Conservation (phyloP, 1,139 yeast species). For the Candida sp. region DNA sequence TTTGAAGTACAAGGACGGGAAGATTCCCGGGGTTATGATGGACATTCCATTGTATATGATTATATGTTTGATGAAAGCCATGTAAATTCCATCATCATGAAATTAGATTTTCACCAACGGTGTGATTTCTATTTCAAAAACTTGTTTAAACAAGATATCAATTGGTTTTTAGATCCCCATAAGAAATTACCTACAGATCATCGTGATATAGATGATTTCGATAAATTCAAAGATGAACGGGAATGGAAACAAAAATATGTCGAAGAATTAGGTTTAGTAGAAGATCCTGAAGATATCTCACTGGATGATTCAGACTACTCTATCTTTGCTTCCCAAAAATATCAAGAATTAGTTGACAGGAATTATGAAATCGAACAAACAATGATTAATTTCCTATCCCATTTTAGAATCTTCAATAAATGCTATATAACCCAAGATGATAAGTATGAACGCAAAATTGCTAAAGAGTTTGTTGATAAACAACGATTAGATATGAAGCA, state of each 20-base stretch:
- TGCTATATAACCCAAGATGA: constrained; percentile 34
- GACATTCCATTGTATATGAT: constrained; percentile 10
- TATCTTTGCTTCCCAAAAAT: constrained; percentile 12
- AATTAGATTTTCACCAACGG: constrained; percentile 17
- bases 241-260: constrained; percentile 16
- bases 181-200: constrained; percentile 18
- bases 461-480: constrained; percentile 9
- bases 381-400: constrained; percentile 39
- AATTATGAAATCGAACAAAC: constrained; percentile 19
- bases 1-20: background rate
- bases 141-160: constrained; percentile 19
- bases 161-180: constrained; percentile 28
- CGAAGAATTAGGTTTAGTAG: constrained; percentile 10
- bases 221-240: constrained; percentile 12
- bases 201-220: constrained; percentile 11
- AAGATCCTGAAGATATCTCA: constrained; percentile 8
- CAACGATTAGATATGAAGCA: constrained; percentile 4
- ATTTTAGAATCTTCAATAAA: constrained; percentile 40
- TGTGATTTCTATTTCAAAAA: constrained; percentile 31
- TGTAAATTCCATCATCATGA: constrained; percentile 11
- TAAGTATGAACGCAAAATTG: constrained; percentile 6
- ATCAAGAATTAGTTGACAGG: constrained; percentile 8
- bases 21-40: constrained; percentile 8
- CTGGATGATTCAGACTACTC: constrained; percentile 13
- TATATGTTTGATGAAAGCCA: constrained; percentile 9